These are phyloP conservation scores for Chamaenerion angustifolium DNA, from an alignment of 345 rosid genomes.

Conservation along the genomic window DNA sequence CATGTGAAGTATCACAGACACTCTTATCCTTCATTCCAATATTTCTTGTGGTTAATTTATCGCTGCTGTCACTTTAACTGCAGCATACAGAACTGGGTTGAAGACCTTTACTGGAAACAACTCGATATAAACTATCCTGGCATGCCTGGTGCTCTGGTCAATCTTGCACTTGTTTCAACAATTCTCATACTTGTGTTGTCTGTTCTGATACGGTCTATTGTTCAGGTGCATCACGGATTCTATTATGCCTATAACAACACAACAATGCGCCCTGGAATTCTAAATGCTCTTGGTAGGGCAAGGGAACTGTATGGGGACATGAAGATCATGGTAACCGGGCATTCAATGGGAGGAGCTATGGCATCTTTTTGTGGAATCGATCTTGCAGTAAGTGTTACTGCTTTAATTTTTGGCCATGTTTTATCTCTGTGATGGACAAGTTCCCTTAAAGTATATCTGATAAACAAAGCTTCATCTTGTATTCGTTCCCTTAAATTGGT, in stretches of 20 bases:
- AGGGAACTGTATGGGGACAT: constrained; percentile 51
- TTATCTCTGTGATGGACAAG: background rate
- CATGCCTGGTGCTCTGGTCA: constrained; percentile 94
- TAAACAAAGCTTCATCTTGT: no score
- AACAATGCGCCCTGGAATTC: constrained; percentile 68
- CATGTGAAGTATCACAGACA: no score
- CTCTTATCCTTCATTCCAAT: background rate
- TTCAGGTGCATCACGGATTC: constrained; percentile 93
- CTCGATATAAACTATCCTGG: constrained; percentile 90
- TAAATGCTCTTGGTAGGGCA: constrained; percentile 47
- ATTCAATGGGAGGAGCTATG: constrained; percentile 99
- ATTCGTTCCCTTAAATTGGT: no score
- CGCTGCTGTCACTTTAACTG: constrained; percentile 3
- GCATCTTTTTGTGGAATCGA: constrained; percentile 91
- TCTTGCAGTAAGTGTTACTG: constrained; percentile 36
- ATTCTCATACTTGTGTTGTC: background rate
- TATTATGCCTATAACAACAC: constrained; percentile 87
- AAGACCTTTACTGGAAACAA: constrained; percentile 92
- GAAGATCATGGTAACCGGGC: constrained; percentile 81
- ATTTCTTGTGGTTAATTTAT: no score
- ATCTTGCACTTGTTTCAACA: constrained; percentile 6
- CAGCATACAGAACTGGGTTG: constrained; percentile 95
- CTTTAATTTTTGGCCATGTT: background rate
- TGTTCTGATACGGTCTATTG: background rate
- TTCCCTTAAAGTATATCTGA: background rate